phyloP scores from a whole-genome alignment of 352 stramenopile species.

The Globisporangium irregulare region DNA sequence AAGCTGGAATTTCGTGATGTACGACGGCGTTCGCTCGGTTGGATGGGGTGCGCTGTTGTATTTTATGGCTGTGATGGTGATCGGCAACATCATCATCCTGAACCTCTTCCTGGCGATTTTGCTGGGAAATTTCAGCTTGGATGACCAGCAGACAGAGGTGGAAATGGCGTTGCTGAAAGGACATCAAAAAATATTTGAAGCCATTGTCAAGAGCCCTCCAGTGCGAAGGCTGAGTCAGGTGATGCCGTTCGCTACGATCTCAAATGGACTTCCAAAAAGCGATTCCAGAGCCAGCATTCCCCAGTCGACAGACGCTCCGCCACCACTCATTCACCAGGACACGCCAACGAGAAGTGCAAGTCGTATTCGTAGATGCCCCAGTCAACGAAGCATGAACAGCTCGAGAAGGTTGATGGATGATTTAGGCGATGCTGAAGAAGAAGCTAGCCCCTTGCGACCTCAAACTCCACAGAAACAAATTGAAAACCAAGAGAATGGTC shows the following conservation, averaged over 20 bases:
- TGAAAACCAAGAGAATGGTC: neutral
- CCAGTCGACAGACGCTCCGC: neutral
- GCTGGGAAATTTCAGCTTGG: slow-evolving; percentile 71
- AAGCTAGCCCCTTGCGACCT: neutral
- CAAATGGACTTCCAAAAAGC: neutral
- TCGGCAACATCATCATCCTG: slow-evolving; percentile 84
- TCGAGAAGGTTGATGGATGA: slow-evolving; percentile 3
- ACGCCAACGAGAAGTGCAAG: slow-evolving; percentile 3
- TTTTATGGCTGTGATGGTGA: slow-evolving; percentile 64
- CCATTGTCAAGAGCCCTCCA: slow-evolving; percentile 5
- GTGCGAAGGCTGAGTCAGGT: slow-evolving; percentile 14
- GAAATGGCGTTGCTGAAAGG: slow-evolving; percentile 25
- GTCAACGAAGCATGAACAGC: neutral
- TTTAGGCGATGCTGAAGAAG: neutral
- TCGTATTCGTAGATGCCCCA: slow-evolving; percentile 11
- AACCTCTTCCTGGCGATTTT: slow-evolving; percentile 90
- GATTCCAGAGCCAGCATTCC: neutral
- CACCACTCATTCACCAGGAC: slow-evolving; percentile 5
- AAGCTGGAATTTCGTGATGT: slow-evolving; percentile 89
- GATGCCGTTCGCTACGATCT: neutral
- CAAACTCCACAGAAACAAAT: neutral
- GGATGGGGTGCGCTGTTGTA: slow-evolving; percentile 42
- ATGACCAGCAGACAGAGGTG: slow-evolving; percentile 30
- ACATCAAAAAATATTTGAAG: slow-evolving; percentile 27
- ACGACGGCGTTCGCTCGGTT: slow-evolving; percentile 58